phyloP scores from a whole-genome alignment of 768 basidiomycete genomes.

The Psilocybe cubensis region DNA sequence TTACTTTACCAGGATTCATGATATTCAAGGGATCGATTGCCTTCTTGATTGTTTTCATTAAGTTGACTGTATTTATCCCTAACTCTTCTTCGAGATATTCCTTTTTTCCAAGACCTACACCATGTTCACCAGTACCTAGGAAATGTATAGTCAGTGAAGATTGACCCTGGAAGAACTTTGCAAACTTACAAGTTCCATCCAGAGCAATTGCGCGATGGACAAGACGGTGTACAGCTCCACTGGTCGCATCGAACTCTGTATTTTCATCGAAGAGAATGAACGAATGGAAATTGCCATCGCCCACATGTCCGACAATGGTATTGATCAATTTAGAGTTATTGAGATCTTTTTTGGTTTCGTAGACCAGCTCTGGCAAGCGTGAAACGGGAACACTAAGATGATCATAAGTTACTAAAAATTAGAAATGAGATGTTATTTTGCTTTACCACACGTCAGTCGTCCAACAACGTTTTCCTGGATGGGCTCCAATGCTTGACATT shows the following conservation, averaged over 20 bases:
- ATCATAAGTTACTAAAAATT: not conserved
- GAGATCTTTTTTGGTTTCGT: slow-evolving; percentile 82
- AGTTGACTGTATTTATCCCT: slow-evolving; percentile 76
- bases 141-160: not conserved
- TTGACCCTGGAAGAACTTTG: not conserved
- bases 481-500: slow-evolving; percentile 65
- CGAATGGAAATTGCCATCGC: slow-evolving; percentile 67
- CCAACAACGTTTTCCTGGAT: slow-evolving; percentile 74
- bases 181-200: slow-evolving; percentile 73
- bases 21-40: slow-evolving; percentile 80
- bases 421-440: not conserved
- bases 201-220: slow-evolving; percentile 71
- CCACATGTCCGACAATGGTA: slow-evolving; percentile 84
- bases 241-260: slow-evolving; percentile 55
- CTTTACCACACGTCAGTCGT: slow-evolving; percentile 89
- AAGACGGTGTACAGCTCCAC: slow-evolving; percentile 68
- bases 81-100: slow-evolving; percentile 85
- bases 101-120: slow-evolving; percentile 86
- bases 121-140: slow-evolving; percentile 84
- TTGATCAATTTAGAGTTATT: slow-evolving; percentile 53
- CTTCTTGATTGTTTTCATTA: slow-evolving; percentile 87
- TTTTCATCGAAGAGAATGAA: slow-evolving; percentile 64
- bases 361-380: slow-evolving; percentile 66
- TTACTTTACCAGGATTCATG: slow-evolving; percentile 84
- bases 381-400: slow-evolving; percentile 66